These are phyloP conservation scores for Colletotrichum tropicicola DNA, from an alignment of 2,329 filamentous ascomycete genomes.

Conservation along the genomic window DNA sequence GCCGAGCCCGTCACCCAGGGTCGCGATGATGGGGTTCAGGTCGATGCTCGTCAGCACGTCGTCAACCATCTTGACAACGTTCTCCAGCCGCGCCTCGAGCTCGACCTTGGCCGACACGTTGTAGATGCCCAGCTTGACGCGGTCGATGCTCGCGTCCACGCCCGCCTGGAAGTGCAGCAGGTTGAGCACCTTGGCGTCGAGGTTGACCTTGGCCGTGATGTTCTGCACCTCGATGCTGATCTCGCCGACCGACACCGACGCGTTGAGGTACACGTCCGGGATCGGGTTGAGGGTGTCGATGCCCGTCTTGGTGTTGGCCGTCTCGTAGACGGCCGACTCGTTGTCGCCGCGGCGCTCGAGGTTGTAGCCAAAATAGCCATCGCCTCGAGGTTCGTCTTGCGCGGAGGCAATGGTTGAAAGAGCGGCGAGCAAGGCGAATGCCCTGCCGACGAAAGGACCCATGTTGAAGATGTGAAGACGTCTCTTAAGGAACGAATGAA, in stretches of 20 bases:
- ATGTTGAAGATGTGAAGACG: not conserved
- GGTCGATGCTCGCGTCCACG: conserved; percentile 66
- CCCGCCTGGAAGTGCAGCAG: conserved; percentile 69
- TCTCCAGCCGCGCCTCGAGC: conserved; percentile 67
- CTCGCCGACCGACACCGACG: conserved; percentile 63
- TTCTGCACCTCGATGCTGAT: conserved; percentile 68
- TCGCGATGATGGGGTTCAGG: conserved; percentile 67
- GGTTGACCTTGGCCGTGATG: conserved; percentile 67
- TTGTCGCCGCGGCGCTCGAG: conserved; percentile 60
- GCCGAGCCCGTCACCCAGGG: conserved; percentile 58
- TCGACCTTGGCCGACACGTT: conserved; percentile 67
- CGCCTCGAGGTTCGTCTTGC: conserved; percentile 32
- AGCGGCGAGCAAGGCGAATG: conserved; percentile 36
- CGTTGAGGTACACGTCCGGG: conserved; percentile 70
- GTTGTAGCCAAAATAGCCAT: conserved; percentile 65
- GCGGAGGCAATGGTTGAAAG: conserved; percentile 43
- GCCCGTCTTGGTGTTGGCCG: conserved; percentile 55
- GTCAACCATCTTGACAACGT: conserved; percentile 67
- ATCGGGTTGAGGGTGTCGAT: conserved; percentile 51
- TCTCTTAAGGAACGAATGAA: not conserved
- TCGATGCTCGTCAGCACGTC: conserved; percentile 67
- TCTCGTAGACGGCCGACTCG: conserved; percentile 61
- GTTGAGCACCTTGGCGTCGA: conserved; percentile 66
- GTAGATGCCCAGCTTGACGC: conserved; percentile 64
- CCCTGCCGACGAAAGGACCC: conserved; percentile 14